Evolutionary conservation across 2,329 filamentous ascomycete genomes (phyloP), one percentile per base, ranked within the genome.

Genomic region (Tolypocladium sp.): DNA sequence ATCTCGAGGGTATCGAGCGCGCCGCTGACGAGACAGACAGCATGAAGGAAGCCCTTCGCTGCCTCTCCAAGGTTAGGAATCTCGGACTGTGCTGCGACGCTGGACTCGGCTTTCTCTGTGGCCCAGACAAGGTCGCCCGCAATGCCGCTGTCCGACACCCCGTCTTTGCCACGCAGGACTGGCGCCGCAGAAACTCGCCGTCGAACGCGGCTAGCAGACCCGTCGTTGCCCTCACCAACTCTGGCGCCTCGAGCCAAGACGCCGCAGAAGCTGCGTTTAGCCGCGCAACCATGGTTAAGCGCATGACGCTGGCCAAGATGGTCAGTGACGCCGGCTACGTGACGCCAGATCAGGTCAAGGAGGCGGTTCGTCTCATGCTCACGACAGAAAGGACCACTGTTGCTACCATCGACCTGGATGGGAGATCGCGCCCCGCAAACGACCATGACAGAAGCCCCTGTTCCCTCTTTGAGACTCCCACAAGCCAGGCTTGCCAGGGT

Each of bases 21-120:
- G 81, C 83, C 12, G 85, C 86, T 5, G 86, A 90, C 64, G 84
- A 87, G 65, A 84, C 80, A 0, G 75, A 77, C 12, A 79, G 78
- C 37, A 85, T 89, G 82, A 83, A 79, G 61, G 75, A 78, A 40
- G 85, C 86, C 3, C 79, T 91, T 59, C 75, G 76, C 13, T 81
- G 79, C 57, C 76, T 89, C 2, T 72, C 68, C 2, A 76, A 78
- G 10, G 80, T 87, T 3, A 77, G 75, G 41, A 85, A 89, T 61
- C 77, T 91, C n/a, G 87, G 83, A 0, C 71, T 91, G 4, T 88
- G 84, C 22, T 79, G 89, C 46, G 84, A 89, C 66, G 85, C 81
- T 59, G 86, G 87, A 12, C 76, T 90, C 42, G 88, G 88, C 13
- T 90, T 85, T 77, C 77, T 90, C 13, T 74, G 75, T 54, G 86